Percentiles rank a stretch among this genome's conserved stretches.
Conservation (phyloP, 2,329 filamentous ascomycete genomes). For the Cladophialophora chaetospira region DNA sequence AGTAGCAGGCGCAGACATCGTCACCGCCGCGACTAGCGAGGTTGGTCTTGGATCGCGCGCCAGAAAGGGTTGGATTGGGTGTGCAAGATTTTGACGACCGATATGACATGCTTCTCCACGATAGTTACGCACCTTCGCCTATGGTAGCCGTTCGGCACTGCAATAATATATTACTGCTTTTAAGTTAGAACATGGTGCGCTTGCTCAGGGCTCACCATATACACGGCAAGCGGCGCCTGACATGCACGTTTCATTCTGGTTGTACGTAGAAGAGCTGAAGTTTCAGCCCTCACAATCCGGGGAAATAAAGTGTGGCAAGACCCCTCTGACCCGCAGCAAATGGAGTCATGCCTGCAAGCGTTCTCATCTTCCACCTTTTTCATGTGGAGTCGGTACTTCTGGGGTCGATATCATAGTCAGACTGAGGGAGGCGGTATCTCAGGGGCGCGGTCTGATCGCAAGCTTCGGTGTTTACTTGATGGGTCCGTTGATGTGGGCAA, state of each 20-base stretch:
- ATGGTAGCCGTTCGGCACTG: too few relatives aligned
- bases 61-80: not conserved
- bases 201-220: too few relatives aligned
- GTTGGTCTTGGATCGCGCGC: not conserved
- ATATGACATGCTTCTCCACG: not conserved
- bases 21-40: constrained; percentile 12
- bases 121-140: not conserved
- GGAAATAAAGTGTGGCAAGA: constrained; percentile 23
- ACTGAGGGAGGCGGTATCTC: not conserved
- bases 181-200: too few relatives aligned
- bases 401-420: not conserved
- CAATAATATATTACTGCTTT: too few relatives aligned
- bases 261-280: not conserved
- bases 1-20: constrained; percentile 25
- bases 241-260: too few relatives aligned
- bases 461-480: too few relatives aligned
- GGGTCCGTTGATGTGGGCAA: not conserved
- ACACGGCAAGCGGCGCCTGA: too few relatives aligned
- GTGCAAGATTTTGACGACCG: not conserved
- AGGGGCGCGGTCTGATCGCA: not conserved
- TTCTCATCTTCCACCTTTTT: not conserved
- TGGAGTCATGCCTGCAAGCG: not conserved
- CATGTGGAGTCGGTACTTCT: constrained; percentile 6
- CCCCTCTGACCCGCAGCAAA: not conserved
- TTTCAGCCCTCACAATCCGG: not conserved